These are phyloP conservation scores for Gymnopus androsaceus DNA, from an alignment of 1,284 basidiomycete species.

Conservation along the genomic window DNA sequence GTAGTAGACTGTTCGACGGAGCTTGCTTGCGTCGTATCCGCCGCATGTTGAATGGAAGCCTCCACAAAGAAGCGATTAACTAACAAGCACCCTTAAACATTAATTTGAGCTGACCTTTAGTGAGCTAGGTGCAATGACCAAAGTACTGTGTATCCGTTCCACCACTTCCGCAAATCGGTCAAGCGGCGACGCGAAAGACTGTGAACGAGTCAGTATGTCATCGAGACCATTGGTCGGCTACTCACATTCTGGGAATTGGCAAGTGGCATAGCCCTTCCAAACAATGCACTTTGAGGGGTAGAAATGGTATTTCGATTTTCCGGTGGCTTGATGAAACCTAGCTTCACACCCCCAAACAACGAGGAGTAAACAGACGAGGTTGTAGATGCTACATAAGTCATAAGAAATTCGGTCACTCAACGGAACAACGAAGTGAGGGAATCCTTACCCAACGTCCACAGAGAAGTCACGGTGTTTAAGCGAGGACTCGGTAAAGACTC, in stretches of 20 bases:
- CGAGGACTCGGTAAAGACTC: too few relatives aligned
- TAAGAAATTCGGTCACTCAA: background rate
- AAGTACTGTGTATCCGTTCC: slow-evolving; percentile 41
- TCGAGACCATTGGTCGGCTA: background rate
- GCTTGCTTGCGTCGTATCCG: slow-evolving; percentile 3
- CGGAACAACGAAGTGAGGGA: background rate
- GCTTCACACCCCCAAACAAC: background rate
- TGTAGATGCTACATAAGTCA: background rate
- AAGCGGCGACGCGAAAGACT: background rate
- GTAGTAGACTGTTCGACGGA: slow-evolving; percentile 10
- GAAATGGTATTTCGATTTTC: background rate
- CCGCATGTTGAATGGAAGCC: background rate
- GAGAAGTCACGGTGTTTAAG: too few relatives aligned
- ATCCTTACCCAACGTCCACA: slow-evolving; percentile 2
- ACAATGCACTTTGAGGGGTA: background rate
- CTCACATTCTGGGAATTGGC: background rate
- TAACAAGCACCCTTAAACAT: background rate
- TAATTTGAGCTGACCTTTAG: background rate
- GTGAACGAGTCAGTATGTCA: background rate
- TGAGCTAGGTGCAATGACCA: slow-evolving; percentile 23
- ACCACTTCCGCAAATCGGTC: slow-evolving; percentile 38
- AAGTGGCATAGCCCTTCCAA: background rate
- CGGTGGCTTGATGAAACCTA: background rate
- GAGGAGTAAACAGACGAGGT: background rate
- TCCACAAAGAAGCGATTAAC: background rate